Evolutionary conservation across 371 early-diverging fungal species (phyloP), one percentile per base, ranked within the genome.

Genomic region (Rhizopus sp.): DNA sequence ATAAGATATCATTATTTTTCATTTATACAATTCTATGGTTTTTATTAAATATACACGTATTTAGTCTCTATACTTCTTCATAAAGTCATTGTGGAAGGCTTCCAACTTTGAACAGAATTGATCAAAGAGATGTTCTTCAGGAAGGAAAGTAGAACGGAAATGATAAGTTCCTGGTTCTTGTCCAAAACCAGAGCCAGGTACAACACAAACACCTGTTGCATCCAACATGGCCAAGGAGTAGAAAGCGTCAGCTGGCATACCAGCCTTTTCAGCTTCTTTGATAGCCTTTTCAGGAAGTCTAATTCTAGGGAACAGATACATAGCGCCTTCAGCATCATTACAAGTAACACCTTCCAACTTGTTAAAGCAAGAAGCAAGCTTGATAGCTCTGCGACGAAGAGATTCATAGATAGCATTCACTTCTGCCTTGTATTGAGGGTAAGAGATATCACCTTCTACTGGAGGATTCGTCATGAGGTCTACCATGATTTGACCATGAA

Each of bases 381-480:
- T 88, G 46, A 57, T 69, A 17, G 95, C 88, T 41, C 98, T 82
- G 45, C 93, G 86, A 63, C 76, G 72, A 49, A 98, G 80, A 15
- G 96, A 95, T 53, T 86, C 73, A 73, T 81, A 95, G 57, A 97
- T 95, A 29, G 52, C 81, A 13, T 81, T 63, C 37, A 86, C 67
- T 70, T 98, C 98, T 32, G 75, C 49, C 39, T 77, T 71, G 78
- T 94, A 97, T 45, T 77, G 80, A 31, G 66, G 80, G 68, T 90
- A 93, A 3, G 93, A 92, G 0, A 64, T 64, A 48, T 92, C 93
- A 8, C 93, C 96, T 35, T 77, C 64, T 48, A 77, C 81, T 52
- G 97, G 98, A 38, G 98, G 98, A 50, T 89, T 88, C n/a, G 93
- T 92, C 96, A 97, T 95, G 53, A 94, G 72, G 64, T 94, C 96